Percentiles rank a stretch among this genome's conserved stretches.
Evolutionary conservation across 495 filamentous ascomycete species (phyloP).

Genomic region (Pseudoneurospora amorphoporcata): DNA sequence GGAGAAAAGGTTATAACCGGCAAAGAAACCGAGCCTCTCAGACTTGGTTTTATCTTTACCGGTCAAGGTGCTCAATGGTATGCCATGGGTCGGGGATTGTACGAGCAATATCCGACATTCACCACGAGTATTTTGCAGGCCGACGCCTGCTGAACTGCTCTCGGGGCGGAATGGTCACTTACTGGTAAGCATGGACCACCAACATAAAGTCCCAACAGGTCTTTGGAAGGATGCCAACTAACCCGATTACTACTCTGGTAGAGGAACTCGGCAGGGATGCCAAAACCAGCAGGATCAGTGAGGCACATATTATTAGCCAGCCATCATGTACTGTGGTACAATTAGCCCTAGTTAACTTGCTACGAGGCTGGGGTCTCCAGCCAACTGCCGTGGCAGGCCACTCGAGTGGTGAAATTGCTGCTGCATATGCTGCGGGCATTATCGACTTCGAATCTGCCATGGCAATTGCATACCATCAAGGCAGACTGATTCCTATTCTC

Average conservation of each 20-base stretch:
- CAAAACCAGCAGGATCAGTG: slow-evolving; percentile 30
- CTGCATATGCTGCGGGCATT: slow-evolving; percentile 36
- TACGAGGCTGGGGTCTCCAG: slow-evolving; percentile 40
- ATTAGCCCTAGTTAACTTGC: slow-evolving; percentile 42
- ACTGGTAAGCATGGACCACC: slow-evolving; percentile 5
- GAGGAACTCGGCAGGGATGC: slow-evolving; percentile 25
- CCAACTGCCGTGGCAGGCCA: slow-evolving; percentile 48
- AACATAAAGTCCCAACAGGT: background rate
- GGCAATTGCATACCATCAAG: slow-evolving; percentile 39
- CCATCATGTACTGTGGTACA: slow-evolving; percentile 40
- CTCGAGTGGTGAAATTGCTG: slow-evolving; percentile 53
- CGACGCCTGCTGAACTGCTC: slow-evolving; percentile 16
- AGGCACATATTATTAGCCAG: slow-evolving; percentile 38
- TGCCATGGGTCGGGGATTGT: slow-evolving; percentile 43
- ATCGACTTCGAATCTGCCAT: slow-evolving; percentile 41
- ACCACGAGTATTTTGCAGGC: slow-evolving; percentile 21
- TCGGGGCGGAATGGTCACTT: slow-evolving; percentile 29
- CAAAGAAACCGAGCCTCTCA: slow-evolving; percentile 26
- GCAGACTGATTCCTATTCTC: slow-evolving; percentile 24
- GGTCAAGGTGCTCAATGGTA: slow-evolving; percentile 45
- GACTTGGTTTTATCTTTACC: slow-evolving; percentile 32
- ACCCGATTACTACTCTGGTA: background rate
- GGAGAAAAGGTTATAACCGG: slow-evolving; percentile 23
- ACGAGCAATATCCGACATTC: slow-evolving; percentile 31
- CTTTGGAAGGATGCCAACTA: background rate